Conservation (phyloP, 768 basidiomycete genomes). For the Chlorophyllum brunneum region DNA sequence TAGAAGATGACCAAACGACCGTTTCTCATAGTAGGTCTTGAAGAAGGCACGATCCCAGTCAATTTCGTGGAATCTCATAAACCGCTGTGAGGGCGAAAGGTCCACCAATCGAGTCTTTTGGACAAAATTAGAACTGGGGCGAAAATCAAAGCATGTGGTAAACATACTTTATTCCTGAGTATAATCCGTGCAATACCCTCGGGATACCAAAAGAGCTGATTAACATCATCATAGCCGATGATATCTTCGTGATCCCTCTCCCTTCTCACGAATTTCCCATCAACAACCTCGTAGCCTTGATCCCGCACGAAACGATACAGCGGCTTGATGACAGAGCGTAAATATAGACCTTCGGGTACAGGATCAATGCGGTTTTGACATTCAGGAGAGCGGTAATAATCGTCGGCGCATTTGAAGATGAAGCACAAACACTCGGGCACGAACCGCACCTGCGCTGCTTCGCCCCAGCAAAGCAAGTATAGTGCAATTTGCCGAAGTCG, state of each 20-base stretch:
- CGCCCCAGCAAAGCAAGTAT: constrained; percentile 95
- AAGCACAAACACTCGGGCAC: constrained; percentile 96
- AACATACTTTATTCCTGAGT: constrained; percentile 76
- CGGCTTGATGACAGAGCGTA: constrained; percentile 87
- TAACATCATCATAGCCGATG: constrained; percentile 98
- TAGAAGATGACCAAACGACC: constrained; percentile 92
- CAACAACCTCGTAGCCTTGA: constrained; percentile 95
- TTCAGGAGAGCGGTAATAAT: constrained; percentile 98
- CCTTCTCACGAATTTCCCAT: constrained; percentile 90
- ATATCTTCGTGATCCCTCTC: constrained; percentile 93
- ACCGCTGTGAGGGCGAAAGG: constrained; percentile 85
- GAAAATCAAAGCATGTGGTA: not conserved
- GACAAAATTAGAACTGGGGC: constrained; percentile 8
- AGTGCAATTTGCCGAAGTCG: constrained; percentile 94
- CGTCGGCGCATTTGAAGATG: constrained; percentile 99
- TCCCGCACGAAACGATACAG: constrained; percentile 96
- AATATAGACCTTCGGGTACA: constrained; percentile 93
- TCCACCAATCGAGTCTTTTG: constrained; percentile 84
- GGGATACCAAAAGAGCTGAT: constrained; percentile 99
- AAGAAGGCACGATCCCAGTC: constrained; percentile 97
- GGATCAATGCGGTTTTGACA: constrained; percentile 91
- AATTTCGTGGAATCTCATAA: constrained; percentile 95
- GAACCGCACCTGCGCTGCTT: constrained; percentile 96
- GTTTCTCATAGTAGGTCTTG: constrained; percentile 98
- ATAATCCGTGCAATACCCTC: constrained; percentile 94